Evolutionary conservation across 768 basidiomycete genomes (phyloP), one percentile per base, ranked within the genome.

Genomic region (Mycena epipterygia): DNA sequence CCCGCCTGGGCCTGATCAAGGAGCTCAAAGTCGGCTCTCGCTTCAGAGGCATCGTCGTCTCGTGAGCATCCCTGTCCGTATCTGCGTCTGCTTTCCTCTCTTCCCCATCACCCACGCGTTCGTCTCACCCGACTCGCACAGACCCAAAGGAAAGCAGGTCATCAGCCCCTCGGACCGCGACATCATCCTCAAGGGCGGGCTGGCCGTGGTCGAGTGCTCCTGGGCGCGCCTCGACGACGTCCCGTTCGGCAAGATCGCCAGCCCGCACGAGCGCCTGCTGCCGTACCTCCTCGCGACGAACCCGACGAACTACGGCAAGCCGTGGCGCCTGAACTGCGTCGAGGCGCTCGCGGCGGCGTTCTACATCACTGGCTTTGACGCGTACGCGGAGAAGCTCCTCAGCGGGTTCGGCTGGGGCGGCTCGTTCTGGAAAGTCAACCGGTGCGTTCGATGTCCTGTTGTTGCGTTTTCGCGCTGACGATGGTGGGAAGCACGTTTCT

Each of bases 181-280:
- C 6, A 89, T 97, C 65, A 84, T 99, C 12, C 83, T 88, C 0
- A 84, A 86, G 51, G 84, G 84, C 37, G 98, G 98, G 0, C 82
- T 98, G 7, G 98, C 97, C 0, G 98, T 99, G n/a, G 95, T 99
- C 2, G 98, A 99, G 78, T 99, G 97, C 79, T 97, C 95, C 5
- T 99, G 98, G 98, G 97, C 98, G 1, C 89, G 96, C 25, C 81
- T 99, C 11, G 95, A 95, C 52, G 98, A 99, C 65, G 92, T 99
- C 11, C 98, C 98, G 1, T 99, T 98, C 78, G 84, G 87, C 58
- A 99, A 98, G 83, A 97, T 99, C 71, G 88, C 93, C 7, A 95
- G 95, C 73, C 96, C 97, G 0, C 88, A 99, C 74, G 98, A 99
- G 84, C 88, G 98, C 12, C 78, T 99, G 49, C 77, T 99, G 32